These are phyloP conservation scores for Corymbia calophylla DNA, from an alignment of 441 rosid genomes.

Conservation along the genomic window DNA sequence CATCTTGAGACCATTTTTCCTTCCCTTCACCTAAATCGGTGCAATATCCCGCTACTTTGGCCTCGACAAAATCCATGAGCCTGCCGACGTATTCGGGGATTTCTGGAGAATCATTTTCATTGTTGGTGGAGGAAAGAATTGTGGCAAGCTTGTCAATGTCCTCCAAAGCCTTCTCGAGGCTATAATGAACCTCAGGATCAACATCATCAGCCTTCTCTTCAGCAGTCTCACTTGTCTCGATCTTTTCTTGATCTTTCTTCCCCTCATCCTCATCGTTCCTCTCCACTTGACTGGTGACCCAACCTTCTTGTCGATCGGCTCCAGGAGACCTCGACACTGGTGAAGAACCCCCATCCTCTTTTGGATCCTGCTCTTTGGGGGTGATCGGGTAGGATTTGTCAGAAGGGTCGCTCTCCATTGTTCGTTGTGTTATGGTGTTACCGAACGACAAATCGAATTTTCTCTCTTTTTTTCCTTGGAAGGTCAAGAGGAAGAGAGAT, in stretches of 20 bases:
- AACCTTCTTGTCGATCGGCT: not conserved
- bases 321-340: not conserved
- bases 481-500: not conserved
- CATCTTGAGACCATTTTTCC: slow-evolving; percentile 21
- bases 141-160: slow-evolving; percentile 45
- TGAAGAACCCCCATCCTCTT: not conserved
- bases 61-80: slow-evolving; percentile 57
- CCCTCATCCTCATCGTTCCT: not conserved
- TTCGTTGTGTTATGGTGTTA: not conserved
- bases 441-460: not conserved
- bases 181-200: slow-evolving; percentile 4
- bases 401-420: not conserved
- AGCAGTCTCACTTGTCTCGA: not conserved
- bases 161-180: slow-evolving; percentile 37
- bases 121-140: not conserved
- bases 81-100: slow-evolving; percentile 43
- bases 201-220: not conserved
- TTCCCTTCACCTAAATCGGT: slow-evolving; percentile 28
- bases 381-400: not conserved
- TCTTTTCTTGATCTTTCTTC: not conserved
- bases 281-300: not conserved
- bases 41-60: slow-evolving; percentile 19
- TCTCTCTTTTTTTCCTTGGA: not conserved
- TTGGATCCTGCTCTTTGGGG: not conserved
- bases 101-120: slow-evolving; percentile 9